Base-by-base conservation (phyloP, 2,329 filamentous ascomycete species). In the Paraconiothyrium sp. region DNA sequence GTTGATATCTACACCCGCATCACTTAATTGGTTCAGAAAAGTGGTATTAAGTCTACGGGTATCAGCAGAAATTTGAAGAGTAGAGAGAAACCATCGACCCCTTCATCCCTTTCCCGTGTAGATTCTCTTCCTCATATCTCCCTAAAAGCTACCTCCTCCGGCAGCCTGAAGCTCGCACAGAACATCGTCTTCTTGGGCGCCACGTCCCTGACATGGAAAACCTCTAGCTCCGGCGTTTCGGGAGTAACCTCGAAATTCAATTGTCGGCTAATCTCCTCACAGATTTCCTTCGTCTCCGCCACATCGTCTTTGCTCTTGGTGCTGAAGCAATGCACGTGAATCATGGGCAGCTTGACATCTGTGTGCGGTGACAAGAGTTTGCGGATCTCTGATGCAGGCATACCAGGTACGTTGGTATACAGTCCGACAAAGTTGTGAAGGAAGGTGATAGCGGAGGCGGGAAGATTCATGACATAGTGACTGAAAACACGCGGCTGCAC, bases 391-490 rank as follows among this genome's bases (percentile, higher is more conserved):
- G 64, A 54, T 13, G 60, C 62, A 0, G 74, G 58, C 1, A 72
- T 49, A 39, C 67, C 67, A 3, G 75, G 72, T 1, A 78, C 89
- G 27, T 88, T 84, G n/a, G 86, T 81, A 76, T 97, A 98, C 16
- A 97, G 79, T 4, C 95, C 94, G 22, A 89, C 87, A 83, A 93
- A 96, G 13, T 84, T 82, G 34, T 87, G 83, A 72, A 97, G 84
- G 76, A 99, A 99, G 61, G 91, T 89, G 62, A 95, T 90, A 0
- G 95, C 94, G 0, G 89, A 91, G 1, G 94, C 95, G 0, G 95
- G 95, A 16, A 99, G 89, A 80, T 99, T 99, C 92, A 99, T 97
- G 67, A 98, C 91, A 77, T 94, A 99, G 82, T 98, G 95, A n/a
- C 89, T 86, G 76, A 98, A 92, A 41, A 90, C 89, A 2, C 85